These are phyloP conservation scores for Globisporangium sylvaticum DNA, from an alignment of 352 stramenopile genomes.

Conservation along the genomic window DNA sequence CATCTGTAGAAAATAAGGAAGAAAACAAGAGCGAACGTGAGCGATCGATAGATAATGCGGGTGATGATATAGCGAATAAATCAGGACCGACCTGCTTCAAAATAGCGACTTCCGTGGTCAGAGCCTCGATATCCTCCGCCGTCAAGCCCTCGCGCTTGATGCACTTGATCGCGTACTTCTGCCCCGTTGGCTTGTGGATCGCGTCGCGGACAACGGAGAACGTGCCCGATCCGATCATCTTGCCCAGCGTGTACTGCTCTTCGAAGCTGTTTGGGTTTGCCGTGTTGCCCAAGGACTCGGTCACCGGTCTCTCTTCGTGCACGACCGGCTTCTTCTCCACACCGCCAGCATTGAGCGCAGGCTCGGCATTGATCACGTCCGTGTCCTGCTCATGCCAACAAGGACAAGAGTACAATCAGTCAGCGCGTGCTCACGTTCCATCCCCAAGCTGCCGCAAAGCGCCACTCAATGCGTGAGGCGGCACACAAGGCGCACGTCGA, in stretches of 20 bases:
- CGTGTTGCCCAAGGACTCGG: slow-evolving; percentile 13
- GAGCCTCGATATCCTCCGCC: slow-evolving; percentile 79
- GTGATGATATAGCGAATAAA: background rate
- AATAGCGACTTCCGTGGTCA: slow-evolving; percentile 85
- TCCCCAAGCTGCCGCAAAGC: background rate
- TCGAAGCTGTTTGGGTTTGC: slow-evolving; percentile 74
- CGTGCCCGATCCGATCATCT: slow-evolving; percentile 86
- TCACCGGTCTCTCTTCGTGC: slow-evolving; percentile 20
- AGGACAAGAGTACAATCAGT: background rate
- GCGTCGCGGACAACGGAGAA: slow-evolving; percentile 88
- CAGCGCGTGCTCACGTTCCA: background rate
- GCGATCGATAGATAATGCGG: background rate
- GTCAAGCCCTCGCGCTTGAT: slow-evolving; percentile 89
- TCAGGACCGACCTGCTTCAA: slow-evolving; percentile 65
- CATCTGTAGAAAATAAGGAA: slow-evolving; percentile 41
- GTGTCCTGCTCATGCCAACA: slow-evolving; percentile 24
- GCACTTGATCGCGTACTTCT: slow-evolving; percentile 91
- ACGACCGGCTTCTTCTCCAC: slow-evolving; percentile 25
- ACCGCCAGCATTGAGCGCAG: slow-evolving; percentile 30
- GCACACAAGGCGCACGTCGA: background rate
- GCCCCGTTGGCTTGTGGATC: slow-evolving; percentile 74
- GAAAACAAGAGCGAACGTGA: background rate
- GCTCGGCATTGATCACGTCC: slow-evolving; percentile 32
- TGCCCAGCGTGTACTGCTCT: slow-evolving; percentile 82
- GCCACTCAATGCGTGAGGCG: background rate